Percentiles rank a stretch among this genome's conserved stretches.
phyloP scores from a whole-genome alignment of 192 early-diverging fungal genomes.

The Coemansia sp. region DNA sequence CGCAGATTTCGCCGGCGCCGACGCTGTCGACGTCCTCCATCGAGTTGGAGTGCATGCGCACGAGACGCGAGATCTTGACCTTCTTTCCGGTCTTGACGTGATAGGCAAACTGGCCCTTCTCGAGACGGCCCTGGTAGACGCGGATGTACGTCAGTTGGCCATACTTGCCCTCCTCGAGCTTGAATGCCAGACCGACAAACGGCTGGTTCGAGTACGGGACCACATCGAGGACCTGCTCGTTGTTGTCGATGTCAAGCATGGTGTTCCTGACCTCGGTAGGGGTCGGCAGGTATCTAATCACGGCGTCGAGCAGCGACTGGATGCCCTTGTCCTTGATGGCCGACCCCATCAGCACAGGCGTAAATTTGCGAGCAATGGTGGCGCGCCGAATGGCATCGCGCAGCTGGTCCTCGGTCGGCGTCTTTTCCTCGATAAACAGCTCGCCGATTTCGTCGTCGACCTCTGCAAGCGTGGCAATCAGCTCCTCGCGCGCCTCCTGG shows the following conservation, averaged over 20 bases:
- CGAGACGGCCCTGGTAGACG: slow-evolving; percentile 90
- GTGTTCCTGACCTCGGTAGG: slow-evolving; percentile 70
- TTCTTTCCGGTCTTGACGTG: slow-evolving; percentile 89
- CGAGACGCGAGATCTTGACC: slow-evolving; percentile 93
- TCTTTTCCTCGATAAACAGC: slow-evolving; percentile 74
- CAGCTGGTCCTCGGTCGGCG: slow-evolving; percentile 66
- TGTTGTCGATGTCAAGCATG: slow-evolving; percentile 67
- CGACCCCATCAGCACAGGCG: slow-evolving; percentile 82
- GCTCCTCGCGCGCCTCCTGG: slow-evolving; percentile 67
- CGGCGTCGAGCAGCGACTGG: slow-evolving; percentile 71
- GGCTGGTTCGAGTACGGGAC: slow-evolving; percentile 65
- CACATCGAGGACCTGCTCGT: slow-evolving; percentile 61
- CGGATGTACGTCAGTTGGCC: slow-evolving; percentile 97
- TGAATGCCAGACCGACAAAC: slow-evolving; percentile 84
- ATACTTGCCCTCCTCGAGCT: slow-evolving; percentile 90
- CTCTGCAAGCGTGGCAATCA: slow-evolving; percentile 74
- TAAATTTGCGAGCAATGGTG: slow-evolving; percentile 74
- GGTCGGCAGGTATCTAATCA: slow-evolving; percentile 67
- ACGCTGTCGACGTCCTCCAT: slow-evolving; percentile 96
- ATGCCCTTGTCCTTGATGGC: slow-evolving; percentile 84
- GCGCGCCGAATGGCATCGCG: slow-evolving; percentile 71
- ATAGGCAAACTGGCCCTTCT: slow-evolving; percentile 81
- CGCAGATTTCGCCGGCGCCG: slow-evolving; percentile 95
- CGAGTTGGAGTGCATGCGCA: slow-evolving; percentile 97
- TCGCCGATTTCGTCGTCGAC: slow-evolving; percentile 83